These are phyloP conservation scores for Ogataea populi-albae DNA, from an alignment of 805 yeast species.

Conservation along the genomic window DNA sequence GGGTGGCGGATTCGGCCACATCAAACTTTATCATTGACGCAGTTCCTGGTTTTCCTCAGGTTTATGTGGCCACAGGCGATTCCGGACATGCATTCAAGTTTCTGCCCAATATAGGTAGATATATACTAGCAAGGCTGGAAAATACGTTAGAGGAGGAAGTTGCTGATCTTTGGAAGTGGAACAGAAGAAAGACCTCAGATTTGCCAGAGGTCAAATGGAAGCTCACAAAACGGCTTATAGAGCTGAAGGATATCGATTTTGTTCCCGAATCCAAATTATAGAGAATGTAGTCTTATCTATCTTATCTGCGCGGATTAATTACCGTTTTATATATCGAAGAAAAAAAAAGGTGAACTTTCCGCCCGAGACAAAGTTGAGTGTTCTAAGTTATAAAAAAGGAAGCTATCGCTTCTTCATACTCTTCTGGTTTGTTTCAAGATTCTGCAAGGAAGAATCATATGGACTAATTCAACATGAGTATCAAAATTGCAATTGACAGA, in stretches of 20 bases:
- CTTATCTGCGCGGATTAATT: too few species aligned
- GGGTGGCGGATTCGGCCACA: conserved; percentile 41
- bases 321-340: too few species aligned
- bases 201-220: conserved; percentile 12
- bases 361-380: too few species aligned
- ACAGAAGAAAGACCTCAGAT: conserved; percentile 10
- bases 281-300: too few species aligned
- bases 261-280: conserved; percentile 1
- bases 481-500: conserved; percentile 13
- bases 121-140: conserved; percentile 35
- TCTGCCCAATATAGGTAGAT: conserved; percentile 44
- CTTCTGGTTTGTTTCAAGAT: too few species aligned
- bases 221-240: conserved; percentile 12
- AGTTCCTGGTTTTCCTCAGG: conserved; percentile 33
- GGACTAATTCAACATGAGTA: too few species aligned
- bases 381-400: too few species aligned
- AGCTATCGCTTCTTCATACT: too few species aligned
- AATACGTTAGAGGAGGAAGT: conserved; percentile 25
- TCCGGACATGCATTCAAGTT: conserved; percentile 48
- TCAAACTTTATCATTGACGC: conserved; percentile 40
- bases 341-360: too few species aligned
- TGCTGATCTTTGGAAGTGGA: conserved; percentile 34
- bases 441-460: too few species aligned
- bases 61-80: conserved; percentile 45
- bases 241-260: conserved; percentile 11